A percentile compares a stretch with the other conserved stretches of the same genome.
phyloP scores from a whole-genome alignment of 352 stramenopile species.

The Pilasporangium apinafurcum region DNA sequence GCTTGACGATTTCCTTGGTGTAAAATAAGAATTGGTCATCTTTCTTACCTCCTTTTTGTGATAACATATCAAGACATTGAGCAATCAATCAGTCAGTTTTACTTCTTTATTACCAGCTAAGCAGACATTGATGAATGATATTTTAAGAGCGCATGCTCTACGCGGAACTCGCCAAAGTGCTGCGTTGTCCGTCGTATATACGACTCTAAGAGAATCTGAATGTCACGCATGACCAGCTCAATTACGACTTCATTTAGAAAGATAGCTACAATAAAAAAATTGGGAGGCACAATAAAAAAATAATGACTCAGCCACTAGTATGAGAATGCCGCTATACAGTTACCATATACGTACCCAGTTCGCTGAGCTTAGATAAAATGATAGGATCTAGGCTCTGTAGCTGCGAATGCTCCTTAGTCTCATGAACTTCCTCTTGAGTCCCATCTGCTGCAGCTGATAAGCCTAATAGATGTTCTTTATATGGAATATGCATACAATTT shows the following conservation, averaged over 20 bases:
- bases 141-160: slow-evolving; percentile 41
- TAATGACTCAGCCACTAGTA: background rate
- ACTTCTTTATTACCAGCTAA: too few relatives aligned
- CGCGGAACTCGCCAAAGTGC: slow-evolving; percentile 53
- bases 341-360: slow-evolving; percentile 32
- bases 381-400: slow-evolving; percentile 13
- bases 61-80: background rate
- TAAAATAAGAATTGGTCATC: background rate
- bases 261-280: slow-evolving; percentile 23
- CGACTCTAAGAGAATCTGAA: slow-evolving; percentile 55
- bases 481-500: background rate
- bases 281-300: background rate
- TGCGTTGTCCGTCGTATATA: slow-evolving; percentile 55
- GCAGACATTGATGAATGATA: slow-evolving; percentile 16
- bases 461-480: slow-evolving; percentile 48
- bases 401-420: slow-evolving; percentile 18
- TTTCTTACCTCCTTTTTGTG: too few relatives aligned
- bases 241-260: slow-evolving; percentile 80
- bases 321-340: background rate
- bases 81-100: background rate
- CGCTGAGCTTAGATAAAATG: slow-evolving; percentile 35
- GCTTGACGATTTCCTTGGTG: too few relatives aligned
- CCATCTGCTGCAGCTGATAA: slow-evolving; percentile 44
- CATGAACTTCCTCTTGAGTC: slow-evolving; percentile 46
- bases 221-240: slow-evolving; percentile 70